A percentile compares a stretch with the other conserved stretches of the same genome.
Conservation (phyloP, 2,329 filamentous ascomycete species). For the Hypoxylon sp. region DNA sequence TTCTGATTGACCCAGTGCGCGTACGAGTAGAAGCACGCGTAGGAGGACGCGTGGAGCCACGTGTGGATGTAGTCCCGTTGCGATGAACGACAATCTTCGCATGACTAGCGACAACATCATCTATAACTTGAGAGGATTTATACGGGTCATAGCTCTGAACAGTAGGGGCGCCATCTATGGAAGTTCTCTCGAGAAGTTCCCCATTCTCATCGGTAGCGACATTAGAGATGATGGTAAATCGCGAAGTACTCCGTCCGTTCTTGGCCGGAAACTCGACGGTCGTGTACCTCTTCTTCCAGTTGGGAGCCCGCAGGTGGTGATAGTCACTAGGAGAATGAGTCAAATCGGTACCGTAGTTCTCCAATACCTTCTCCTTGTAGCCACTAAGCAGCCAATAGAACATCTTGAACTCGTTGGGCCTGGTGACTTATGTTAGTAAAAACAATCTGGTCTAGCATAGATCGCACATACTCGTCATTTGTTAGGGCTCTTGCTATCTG, state of each 20-base stretch:
- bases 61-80: slow-evolving; percentile 56
- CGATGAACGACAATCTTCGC: slow-evolving; percentile 80
- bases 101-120: slow-evolving; percentile 69
- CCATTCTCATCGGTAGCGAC: slow-evolving; percentile 64
- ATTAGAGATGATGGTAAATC: slow-evolving; percentile 77
- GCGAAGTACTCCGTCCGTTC: slow-evolving; percentile 69
- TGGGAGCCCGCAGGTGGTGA: slow-evolving; percentile 78
- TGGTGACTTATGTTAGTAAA: slow-evolving; percentile 58
- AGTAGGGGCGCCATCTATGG: slow-evolving; percentile 59
- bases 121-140: slow-evolving; percentile 73
- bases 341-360: slow-evolving; percentile 86
- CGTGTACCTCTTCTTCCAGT: slow-evolving; percentile 72
- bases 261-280: slow-evolving; percentile 70
- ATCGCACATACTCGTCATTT: slow-evolving; percentile 70
- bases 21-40: slow-evolving; percentile 52
- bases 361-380: slow-evolving; percentile 86
- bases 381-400: slow-evolving; percentile 90
- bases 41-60: slow-evolving; percentile 50
- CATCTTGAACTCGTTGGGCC: slow-evolving; percentile 89
- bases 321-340: slow-evolving; percentile 93
- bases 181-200: slow-evolving; percentile 56
- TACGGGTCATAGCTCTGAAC: slow-evolving; percentile 86
- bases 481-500: slow-evolving; percentile 79
- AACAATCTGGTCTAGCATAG: neutral
- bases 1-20: slow-evolving; percentile 56